Conservation (phyloP, 768 basidiomycete species). For the Xerocomus spinulosus region DNA sequence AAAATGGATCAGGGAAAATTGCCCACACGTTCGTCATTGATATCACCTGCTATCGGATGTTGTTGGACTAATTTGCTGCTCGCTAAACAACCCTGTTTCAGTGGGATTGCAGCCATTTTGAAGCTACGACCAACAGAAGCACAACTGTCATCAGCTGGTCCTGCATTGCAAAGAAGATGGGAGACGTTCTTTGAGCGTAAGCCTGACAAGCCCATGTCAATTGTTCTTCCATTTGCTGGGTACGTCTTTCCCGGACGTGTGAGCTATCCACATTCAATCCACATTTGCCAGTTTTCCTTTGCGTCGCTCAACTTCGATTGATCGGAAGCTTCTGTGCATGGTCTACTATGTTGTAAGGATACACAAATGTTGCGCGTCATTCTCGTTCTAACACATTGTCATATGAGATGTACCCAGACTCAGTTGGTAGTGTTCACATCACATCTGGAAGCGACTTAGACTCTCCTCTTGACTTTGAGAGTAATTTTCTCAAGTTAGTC, state of each 20-base stretch:
- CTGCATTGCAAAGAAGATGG: constrained; percentile 11
- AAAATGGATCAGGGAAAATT: constrained; percentile 38
- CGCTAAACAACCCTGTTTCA: not conserved
- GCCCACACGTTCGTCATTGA: not conserved
- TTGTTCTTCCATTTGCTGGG: constrained; percentile 38
- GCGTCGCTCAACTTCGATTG: constrained; percentile 9
- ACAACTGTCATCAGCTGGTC: not conserved
- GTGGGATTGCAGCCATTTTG: not conserved
- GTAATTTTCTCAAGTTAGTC: constrained; percentile 44
- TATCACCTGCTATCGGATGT: not conserved
- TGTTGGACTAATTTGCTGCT: no score
- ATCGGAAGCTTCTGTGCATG: constrained; percentile 27
- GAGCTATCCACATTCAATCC: not conserved
- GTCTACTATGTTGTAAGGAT: constrained; percentile 33
- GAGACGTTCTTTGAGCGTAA: constrained; percentile 10
- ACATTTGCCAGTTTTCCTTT: constrained; percentile 6
- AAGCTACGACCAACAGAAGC: not conserved
- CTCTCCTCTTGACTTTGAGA: constrained; percentile 41
- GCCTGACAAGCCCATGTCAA: constrained; percentile 29
- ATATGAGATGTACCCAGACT: constrained; percentile 40
- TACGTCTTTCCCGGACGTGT: constrained; percentile 14
- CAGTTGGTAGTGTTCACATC: constrained; percentile 47
- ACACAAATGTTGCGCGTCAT: not conserved
- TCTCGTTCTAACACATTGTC: not conserved
- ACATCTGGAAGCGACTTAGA: constrained; percentile 37